These are phyloP conservation scores for Naegleria lovaniensis DNA, from an alignment of 208 protist genomes.

Conservation along the genomic window DNA sequence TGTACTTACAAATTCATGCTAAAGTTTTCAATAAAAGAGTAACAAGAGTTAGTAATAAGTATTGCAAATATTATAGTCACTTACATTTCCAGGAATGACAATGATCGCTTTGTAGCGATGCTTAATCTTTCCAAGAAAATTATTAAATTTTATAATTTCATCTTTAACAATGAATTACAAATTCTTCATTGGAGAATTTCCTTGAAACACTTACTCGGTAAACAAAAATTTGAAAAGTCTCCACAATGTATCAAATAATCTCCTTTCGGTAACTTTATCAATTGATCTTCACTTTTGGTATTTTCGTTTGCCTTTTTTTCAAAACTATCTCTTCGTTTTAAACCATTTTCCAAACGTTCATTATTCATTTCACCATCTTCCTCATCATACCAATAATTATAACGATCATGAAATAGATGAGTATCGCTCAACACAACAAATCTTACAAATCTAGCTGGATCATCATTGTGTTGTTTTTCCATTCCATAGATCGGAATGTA, in stretches of 20 bases:
- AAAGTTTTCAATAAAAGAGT: neutral
- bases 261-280: neutral
- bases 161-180: too few relatives aligned
- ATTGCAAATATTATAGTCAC: too few relatives aligned
- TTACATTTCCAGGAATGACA: constrained; percentile 5
- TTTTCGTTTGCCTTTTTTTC: too few relatives aligned
- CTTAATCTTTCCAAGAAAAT: constrained; percentile 11
- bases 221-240: constrained; percentile 22
- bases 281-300: neutral
- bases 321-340: neutral
- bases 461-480: neutral
- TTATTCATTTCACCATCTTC: neutral
- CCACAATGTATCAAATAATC: constrained; percentile 16
- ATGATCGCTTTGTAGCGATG: neutral
- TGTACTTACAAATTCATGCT: neutral
- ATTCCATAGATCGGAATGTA: neutral
- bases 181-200: too few relatives aligned
- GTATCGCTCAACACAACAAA: neutral
- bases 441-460: neutral
- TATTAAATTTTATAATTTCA: neutral
- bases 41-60: too few relatives aligned
- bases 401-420: neutral
- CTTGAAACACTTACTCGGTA: neutral
- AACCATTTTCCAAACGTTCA: too few relatives aligned
- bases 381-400: neutral